Percentiles rank a stretch among this genome's conserved stretches.
Evolutionary conservation across 1,284 basidiomycete species (phyloP).

Genomic region (Leccinum griseonigrum): DNA sequence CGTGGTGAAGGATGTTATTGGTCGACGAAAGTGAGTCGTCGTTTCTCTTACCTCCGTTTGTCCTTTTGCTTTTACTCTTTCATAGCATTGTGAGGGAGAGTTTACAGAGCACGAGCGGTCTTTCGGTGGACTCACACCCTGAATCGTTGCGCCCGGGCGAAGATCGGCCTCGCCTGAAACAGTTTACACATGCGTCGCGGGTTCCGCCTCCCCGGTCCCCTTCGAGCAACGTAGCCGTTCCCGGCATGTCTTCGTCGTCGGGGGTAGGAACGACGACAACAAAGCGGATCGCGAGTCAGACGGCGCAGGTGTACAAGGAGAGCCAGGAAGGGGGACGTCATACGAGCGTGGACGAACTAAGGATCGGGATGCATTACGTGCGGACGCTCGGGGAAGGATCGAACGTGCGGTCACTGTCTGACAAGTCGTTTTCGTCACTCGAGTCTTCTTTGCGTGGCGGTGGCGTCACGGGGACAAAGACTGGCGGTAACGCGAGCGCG

Average conservation of each 20-base stretch:
- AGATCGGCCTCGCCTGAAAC: conserved; percentile 64
- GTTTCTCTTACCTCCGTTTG: neutral
- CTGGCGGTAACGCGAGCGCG: neutral
- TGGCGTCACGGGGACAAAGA: conserved; percentile 28
- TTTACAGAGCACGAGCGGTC: conserved; percentile 33
- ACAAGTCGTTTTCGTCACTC: conserved; percentile 55
- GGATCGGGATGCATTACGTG: conserved; percentile 66
- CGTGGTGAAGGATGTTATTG: conserved; percentile 17
- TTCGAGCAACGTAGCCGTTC: conserved; percentile 30
- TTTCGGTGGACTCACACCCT: conserved; percentile 35
- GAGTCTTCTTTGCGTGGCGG: conserved; percentile 51
- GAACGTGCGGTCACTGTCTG: conserved; percentile 40
- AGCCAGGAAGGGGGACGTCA: conserved; percentile 30
- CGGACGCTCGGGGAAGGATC: conserved; percentile 61
- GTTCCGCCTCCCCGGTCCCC: conserved; percentile 56
- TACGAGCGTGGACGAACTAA: conserved; percentile 54
- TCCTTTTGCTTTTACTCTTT: neutral
- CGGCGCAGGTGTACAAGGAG: conserved; percentile 53
- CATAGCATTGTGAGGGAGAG: conserved; percentile 33
- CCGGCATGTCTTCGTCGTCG: conserved; percentile 12
- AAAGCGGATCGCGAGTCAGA: conserved; percentile 61
- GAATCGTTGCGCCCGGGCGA: conserved; percentile 30
- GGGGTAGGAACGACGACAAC: conserved; percentile 14
- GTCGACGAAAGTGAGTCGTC: conserved; percentile 25
- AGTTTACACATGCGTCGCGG: conserved; percentile 67